Evolutionary conservation across 495 filamentous ascomycete species (phyloP), one percentile per base, ranked within the genome.

Genomic region (Tetracladium marchalianum): DNA sequence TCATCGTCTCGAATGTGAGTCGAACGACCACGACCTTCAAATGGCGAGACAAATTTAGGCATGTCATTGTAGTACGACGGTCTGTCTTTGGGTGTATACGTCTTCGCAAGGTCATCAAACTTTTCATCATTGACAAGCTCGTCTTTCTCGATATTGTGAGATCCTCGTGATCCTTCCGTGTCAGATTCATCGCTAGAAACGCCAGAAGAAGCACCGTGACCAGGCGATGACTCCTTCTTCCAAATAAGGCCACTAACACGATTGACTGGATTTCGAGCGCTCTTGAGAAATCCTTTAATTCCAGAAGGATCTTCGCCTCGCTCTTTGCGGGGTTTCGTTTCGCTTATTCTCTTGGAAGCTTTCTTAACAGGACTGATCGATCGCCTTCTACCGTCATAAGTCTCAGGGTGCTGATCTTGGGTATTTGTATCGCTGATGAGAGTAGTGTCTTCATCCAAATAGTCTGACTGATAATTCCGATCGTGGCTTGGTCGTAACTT

Each of bases 261-360:
- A 0, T 71, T 68, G 1, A 80, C 75, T 50, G 78, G 75, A 48
- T 70, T 75, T 68, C 73, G n/a, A 75, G 70, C 13, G 67, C 62
- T 69, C 59, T 79, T 80, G 49, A 80, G 66, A 12, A 80, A 67
- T 7, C 73, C 73, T 34, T 66, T 66, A 11, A 78, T 55, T 16
- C 53, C 57, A 15, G 65, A 59, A 18, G 40, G 10, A 16, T 59
- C 36, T 43, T 52, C 49, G 43, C 49, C 24, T 45, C 60, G 41
- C 10, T 15, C 27, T 57, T 52, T 46, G 38, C 59, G 27, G 33
- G 50, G 18, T 13, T 11, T 35, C 5, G 52, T 51, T 24, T 54
- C 53, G 12, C 39, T 47, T 31, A 34, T 34, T 24, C 34, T 45
- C 31, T 50, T 41, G 2, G 33, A 19, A 4, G 42, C 15, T 12